Base-by-base conservation (phyloP, 2,329 filamentous ascomycete genomes). In the Colletotrichum liaoningense region DNA sequence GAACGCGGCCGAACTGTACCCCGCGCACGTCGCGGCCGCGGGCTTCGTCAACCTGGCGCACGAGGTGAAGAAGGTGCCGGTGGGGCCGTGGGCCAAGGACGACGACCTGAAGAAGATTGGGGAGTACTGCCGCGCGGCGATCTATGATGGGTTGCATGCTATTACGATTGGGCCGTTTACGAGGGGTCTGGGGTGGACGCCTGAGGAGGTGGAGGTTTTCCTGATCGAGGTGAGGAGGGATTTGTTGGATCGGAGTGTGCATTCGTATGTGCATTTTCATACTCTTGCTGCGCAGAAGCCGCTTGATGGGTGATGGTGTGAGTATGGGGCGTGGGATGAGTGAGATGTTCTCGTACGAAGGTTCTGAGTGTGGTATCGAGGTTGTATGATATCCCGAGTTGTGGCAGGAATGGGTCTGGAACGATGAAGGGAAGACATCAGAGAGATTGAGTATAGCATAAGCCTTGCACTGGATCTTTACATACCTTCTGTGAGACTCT, bases 31-130 rank as follows among this genome's bases (percentile, higher is more conserved):
- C 56, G 81, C 78, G 16, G 84, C 86, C 28, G 87, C 84, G 2
- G 89, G 89, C 0, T 91, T 91, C 74, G 84, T 87, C 4, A 86
- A 91, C 63, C 83, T 91, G 12, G 82, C 85, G 26, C 84, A 91
- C 77, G 81, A 80, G 19, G 77, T 88, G 1, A 88, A 87, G 77
- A 90, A 88, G 78, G 81, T 90, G 46, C 89, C 89, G 0, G 82
- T 88, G 46, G 89, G 88, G 24, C 81, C 82, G 4, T 91, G 89
- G 90, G 82, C 89, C 0, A 86, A 84, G 73, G 82, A 87, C 46
- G 80, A 81, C 63, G 76, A 77, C 19, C 78, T 85, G 57, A 87
- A 84, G 75, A 81, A 83, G n/a, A 74, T 88, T 5, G 86, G 86
- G 0, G 79, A 77, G 38, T 86, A 80, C 86, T 85, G 86, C 82